Evolutionary conservation across 1,139 yeast genomes (phyloP).

Genomic region (Lipomyces yarrowii): DNA sequence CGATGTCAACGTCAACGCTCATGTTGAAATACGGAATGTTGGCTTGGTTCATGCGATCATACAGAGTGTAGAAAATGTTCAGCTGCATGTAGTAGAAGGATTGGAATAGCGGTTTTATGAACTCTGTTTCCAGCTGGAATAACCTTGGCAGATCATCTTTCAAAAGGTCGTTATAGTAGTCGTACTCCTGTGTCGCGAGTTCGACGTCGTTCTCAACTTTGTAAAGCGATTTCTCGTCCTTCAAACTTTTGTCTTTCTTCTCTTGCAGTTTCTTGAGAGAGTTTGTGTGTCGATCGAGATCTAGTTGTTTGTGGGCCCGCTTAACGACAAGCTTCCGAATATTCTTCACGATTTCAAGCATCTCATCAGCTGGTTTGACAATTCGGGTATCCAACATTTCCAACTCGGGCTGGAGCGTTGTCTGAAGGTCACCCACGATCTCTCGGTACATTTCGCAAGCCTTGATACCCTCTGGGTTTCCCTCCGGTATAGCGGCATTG

Average conservation of each 20-base stretch:
- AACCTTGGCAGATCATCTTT: conserved; percentile 85
- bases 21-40: conserved; percentile 95
- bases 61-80: conserved; percentile 90
- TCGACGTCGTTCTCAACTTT: conserved; percentile 86
- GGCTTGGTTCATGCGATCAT: conserved; percentile 90
- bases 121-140: conserved; percentile 86
- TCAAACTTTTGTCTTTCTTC: conserved; percentile 78
- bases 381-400: conserved; percentile 89
- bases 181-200: conserved; percentile 92
- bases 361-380: conserved; percentile 89
- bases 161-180: conserved; percentile 92
- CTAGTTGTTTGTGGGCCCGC: conserved; percentile 94
- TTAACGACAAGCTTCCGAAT: conserved; percentile 93
- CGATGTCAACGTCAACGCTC: conserved; percentile 62
- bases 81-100: conserved; percentile 96
- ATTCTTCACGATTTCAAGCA: conserved; percentile 74
- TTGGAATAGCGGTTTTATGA: conserved; percentile 89
- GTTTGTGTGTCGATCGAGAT: conserved; percentile 82
- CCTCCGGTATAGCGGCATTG: conserved; percentile 79
- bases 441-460: conserved; percentile 92
- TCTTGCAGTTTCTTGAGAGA: conserved; percentile 70
- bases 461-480: conserved; percentile 92
- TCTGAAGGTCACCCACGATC: conserved; percentile 82
- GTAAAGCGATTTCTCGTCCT: conserved; percentile 90
- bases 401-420: conserved; percentile 85